A percentile compares a stretch with the other conserved stretches of the same genome.
Evolutionary conservation across 176 grass and related monocot genomes (phyloP).

Genomic region (Eleusine coracana): DNA sequence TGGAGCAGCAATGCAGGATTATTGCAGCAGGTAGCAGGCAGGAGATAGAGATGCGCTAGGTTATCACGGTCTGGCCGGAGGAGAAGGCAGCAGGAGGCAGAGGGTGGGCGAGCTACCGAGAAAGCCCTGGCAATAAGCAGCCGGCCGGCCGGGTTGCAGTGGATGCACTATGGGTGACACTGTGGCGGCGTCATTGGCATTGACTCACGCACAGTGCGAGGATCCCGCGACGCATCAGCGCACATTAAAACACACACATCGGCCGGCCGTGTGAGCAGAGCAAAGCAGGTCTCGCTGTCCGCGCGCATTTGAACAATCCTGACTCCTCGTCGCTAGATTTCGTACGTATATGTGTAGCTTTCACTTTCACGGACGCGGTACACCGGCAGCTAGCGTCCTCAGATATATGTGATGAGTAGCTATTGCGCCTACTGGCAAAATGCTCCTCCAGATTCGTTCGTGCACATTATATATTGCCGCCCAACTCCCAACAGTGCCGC

Average conservation of each 20-base stretch:
- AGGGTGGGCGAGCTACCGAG: no score
- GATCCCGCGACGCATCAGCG: conserved; percentile 24
- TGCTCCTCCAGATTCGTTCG: no score
- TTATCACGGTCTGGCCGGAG: no score
- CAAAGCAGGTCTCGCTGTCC: no score
- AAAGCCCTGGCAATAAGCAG: no score
- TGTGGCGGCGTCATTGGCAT: conserved; percentile 50
- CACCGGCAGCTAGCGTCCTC: background rate
- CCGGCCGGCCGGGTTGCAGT: background rate
- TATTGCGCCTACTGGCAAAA: no score
- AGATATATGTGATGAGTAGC: no score
- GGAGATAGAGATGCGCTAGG: no score
- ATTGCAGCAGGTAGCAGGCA: no score
- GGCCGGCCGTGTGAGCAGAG: no score
- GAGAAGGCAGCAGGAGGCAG: background rate
- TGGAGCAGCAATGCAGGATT: no score
- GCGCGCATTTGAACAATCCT: conserved; percentile 25
- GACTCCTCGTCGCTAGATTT: background rate
- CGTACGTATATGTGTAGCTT: background rate
- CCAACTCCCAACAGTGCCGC: conserved; percentile 16
- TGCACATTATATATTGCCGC: background rate
- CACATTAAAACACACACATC: conserved; percentile 29
- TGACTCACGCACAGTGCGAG: conserved; percentile 46
- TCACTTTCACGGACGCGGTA: no score
- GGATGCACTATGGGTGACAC: conserved; percentile 7